Evolutionary conservation across 148 eudicot genomes (phyloP).

Genomic region (Rhododendron mucronatum): DNA sequence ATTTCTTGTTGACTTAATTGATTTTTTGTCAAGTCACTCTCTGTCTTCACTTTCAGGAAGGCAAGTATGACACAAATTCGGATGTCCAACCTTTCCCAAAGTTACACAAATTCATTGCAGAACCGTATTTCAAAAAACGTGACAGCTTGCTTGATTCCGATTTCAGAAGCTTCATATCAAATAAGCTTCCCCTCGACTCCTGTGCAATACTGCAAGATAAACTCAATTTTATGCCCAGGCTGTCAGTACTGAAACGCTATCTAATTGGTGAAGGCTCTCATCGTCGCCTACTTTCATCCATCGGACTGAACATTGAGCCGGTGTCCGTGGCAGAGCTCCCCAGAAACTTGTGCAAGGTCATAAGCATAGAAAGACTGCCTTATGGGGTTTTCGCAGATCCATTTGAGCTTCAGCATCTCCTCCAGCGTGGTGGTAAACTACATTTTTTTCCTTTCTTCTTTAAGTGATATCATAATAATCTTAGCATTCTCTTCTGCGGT

Average conservation of each 20-base stretch:
- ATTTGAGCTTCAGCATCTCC: constrained; percentile 79
- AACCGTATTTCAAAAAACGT: constrained; percentile 42
- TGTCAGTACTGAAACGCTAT: constrained; percentile 33
- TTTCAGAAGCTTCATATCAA: constrained; percentile 35
- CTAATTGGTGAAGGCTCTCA: constrained; percentile 92
- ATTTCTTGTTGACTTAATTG: neutral
- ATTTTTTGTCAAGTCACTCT: neutral
- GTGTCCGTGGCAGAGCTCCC: constrained; percentile 27
- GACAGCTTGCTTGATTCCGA: constrained; percentile 36
- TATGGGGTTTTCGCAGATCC: constrained; percentile 89
- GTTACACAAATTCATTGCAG: constrained; percentile 39
- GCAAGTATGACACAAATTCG: constrained; percentile 5
- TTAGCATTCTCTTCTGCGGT: neutral
- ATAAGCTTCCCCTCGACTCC: constrained; percentile 27
- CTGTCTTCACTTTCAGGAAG: constrained; percentile 6
- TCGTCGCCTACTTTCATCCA: neutral
- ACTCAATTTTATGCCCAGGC: constrained; percentile 12
- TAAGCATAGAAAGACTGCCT: constrained; percentile 70
- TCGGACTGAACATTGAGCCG: constrained; percentile 44
- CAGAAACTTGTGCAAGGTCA: constrained; percentile 42
- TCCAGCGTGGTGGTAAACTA: constrained; percentile 62
- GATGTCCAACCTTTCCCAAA: constrained; percentile 12
- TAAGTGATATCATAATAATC: neutral
- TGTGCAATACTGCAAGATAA: constrained; percentile 18
- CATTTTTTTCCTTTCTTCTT: constrained; percentile 6